Evolutionary conservation across 345 rosid species (phyloP), one percentile per base, ranked within the genome.

Genomic region (Aquilaria sinensis): DNA sequence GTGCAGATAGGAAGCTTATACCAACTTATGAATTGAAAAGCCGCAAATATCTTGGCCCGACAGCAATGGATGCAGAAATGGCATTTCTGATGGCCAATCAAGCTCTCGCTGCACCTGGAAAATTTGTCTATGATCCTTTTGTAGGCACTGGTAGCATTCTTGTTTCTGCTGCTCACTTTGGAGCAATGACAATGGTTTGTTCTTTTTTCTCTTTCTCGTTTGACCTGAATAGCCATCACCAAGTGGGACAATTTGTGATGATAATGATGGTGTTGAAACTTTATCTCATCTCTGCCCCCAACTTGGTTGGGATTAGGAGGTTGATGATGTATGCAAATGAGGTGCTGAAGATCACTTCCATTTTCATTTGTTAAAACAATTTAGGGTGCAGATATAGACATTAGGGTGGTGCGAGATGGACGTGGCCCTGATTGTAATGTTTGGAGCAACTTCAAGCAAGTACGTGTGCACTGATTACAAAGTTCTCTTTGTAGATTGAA

Each of bases 391-490:
- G 96, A 90, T 64, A 94, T 94, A 9, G 97, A 94, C 75, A 90
- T 94, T 45, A 80, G 99, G 71, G 97, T 91, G 37, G 95, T 90
- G 11, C 96, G 93, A 58, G 96, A 88, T 76, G 99, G 99, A n/a
- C 96, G 88, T 66, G 96, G 97, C 48, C 97, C 99, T 46, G 84
- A 90, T 53, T 83, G 93, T 74, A 90, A 94, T 76, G 91, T 94
- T 47, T 94, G 99, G 97, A 94, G 96, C 78, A 94, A 94, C 74
- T 94, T 94, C 80, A 88, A 90, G 78, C 99, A 94, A 97, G 99
- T 90, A 70, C 58, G 31, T 32, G 49, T 47, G 43, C 43, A 37
- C 7, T 37, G 8, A 37, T 37, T 5, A 37, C 43, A 5, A 5
- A 37, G 5, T 37, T 9, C 43, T 37, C 7, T 37, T 37, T 9